A percentile compares a stretch with the other conserved stretches of the same genome.
Evolutionary conservation across 1,139 yeast genomes (phyloP).

Genomic region (Chernovozyma sophiae-reginae): DNA sequence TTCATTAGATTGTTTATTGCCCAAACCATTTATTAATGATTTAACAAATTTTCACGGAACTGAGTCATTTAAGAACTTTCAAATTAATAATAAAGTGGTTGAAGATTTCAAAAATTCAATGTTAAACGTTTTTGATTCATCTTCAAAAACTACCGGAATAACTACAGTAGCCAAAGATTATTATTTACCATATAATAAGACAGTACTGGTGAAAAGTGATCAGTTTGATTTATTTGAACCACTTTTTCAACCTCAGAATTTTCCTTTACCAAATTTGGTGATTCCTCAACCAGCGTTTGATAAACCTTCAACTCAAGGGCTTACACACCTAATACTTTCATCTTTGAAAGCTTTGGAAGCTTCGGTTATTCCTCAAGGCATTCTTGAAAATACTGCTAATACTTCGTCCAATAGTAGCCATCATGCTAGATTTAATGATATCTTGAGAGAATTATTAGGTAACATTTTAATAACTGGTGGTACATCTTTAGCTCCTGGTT

Average conservation of each 20-base stretch:
- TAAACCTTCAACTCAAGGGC: constrained; percentile 38
- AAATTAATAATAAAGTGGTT: constrained; percentile 36
- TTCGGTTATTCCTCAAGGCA: constrained; percentile 20
- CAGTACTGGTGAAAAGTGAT: constrained; percentile 37
- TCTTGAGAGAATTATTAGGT: constrained; percentile 42
- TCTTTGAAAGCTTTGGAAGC: constrained; percentile 35
- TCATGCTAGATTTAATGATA: constrained; percentile 37
- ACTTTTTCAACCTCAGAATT: constrained; percentile 49
- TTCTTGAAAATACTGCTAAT: constrained; percentile 11
- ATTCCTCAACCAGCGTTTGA: constrained; percentile 38
- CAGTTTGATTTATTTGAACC: constrained; percentile 48
- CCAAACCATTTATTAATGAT: constrained; percentile 15
- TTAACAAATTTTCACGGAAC: constrained; percentile 16
- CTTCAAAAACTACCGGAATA: constrained; percentile 14
- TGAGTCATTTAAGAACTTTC: constrained; percentile 47
- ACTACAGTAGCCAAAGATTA: constrained; percentile 24
- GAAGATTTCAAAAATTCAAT: constrained; percentile 49
- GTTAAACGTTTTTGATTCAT: constrained; percentile 26
- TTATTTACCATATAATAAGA: constrained; percentile 46
- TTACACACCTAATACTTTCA: constrained; percentile 36
- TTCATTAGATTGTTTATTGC: constrained; percentile 19
- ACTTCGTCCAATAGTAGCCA: constrained; percentile 18
- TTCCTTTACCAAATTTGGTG: constrained; percentile 25
- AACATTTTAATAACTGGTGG: constrained; percentile 69
- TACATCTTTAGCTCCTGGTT: constrained; percentile 53